Base-by-base conservation (phyloP, 2,329 filamentous ascomycete genomes). In the Sordariomycetes sp. region DNA sequence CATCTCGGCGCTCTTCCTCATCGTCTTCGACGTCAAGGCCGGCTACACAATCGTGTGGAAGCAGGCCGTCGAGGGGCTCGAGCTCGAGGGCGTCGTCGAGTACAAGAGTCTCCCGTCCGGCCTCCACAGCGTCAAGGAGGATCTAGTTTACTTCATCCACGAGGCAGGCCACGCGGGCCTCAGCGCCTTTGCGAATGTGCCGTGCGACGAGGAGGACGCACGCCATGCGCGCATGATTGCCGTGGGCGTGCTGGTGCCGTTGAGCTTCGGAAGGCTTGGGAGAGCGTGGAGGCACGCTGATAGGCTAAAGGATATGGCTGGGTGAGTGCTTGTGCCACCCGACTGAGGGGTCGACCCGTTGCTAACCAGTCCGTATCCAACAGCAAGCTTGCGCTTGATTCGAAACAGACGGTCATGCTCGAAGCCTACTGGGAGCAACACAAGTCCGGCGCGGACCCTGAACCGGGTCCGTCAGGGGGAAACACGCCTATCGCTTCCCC, bases 61-160 rank as follows among this genome's bases (percentile, higher is more conserved):
- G 70, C 84, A 82, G 62, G 82, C 86, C 13, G 72, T 82, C 1
- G 76, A 83, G 15, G 84, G 82, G 54, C 78, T 92, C 72, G 77
- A 81, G 70, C 80, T 97, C 54, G 89, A 95, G 63, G 90, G 90
- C 57, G 84, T 87, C 25, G 90, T 96, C 65, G 94, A 99, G 72
- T 99, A 90, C 79, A 97, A 96, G 72, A 95, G 90, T 60, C 79
- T 99, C 53, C 94, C 94, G 2, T 97, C 92, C 0, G 94, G 94
- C 25, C 72, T 96, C 54, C 94, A 99, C 72, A 87, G 89, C 58
- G 89, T 97, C 22, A 77, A 85, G 35, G 84, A 91, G 62, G 94
- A 99, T 70, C 76, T 97, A 55, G 89, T 90, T 65, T 99, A 97
- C 75, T 99, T 97, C 69, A 85, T 95, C 51, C 90, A 97, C 66